Evolutionary conservation across 192 early-diverging fungal genomes (phyloP), one percentile per base, ranked within the genome.

Genomic region (Coemansia aciculifera): DNA sequence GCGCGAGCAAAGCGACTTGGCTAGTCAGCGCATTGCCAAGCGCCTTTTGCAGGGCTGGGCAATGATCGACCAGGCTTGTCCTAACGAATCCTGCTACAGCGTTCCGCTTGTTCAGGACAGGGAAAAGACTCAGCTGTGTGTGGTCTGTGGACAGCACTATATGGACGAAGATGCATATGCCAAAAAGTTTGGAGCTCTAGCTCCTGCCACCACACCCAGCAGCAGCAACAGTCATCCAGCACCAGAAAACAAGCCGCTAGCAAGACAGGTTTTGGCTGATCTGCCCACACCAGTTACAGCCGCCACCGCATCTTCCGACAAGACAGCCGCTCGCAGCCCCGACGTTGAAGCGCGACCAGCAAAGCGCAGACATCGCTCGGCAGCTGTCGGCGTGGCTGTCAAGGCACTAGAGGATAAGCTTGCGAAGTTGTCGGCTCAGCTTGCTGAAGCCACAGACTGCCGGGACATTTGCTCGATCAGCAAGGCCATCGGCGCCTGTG

Each of bases 11-110:
- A 44, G 72, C 40, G 75, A 82, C 31, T 11, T 63, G 48, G 79
- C 75, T 7, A 77, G 79, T 48, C 61, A 82, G 48, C 62, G 59
- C 37, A 74, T 82, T 62, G 79, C 56, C 15, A 73, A 82, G 68
- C 63, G 67, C 46, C 64, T 82, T 23, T 42, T 82, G 46, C 68
- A 82, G 54, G 79, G 79, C 17, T 82, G 79, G 79, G 63, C 67
- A 10, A 68, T 82, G 74, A 63, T 82, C 27, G 79, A 77, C 21
- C 66, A 61, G 38, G 32, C 63, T 43, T 82, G 79, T 34, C 72
- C 79, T 4, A 74, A 71, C 24, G 64, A 64, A 13, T 32, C 29
- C 13, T 82, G 79, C 62, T 62, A 66, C 38, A 62, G 17, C 15
- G 75, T 82, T 3, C 78, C 78, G 42, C 64, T 81, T 24, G 70